Evolutionary conservation across 208 protist species (phyloP), one percentile per base, ranked within the genome.

Genomic region (Lotmaria passim): DNA sequence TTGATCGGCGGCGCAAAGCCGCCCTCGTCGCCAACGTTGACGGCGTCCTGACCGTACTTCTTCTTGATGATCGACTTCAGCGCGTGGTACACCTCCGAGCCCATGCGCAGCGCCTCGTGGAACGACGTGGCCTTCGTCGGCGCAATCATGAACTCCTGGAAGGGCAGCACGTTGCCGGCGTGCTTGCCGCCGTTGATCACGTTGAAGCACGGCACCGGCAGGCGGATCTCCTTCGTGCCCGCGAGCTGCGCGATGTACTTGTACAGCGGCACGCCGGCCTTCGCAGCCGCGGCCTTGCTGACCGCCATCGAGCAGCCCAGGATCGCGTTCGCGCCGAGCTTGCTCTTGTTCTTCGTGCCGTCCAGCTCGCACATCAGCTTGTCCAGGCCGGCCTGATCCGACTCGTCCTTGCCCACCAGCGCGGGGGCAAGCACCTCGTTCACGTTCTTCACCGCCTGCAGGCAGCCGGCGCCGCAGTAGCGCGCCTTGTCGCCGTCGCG

Each of bases 151-250:
- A 99, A 99, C 89, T 99, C 99, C 92, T 95, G 89, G 75, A 95
- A 95, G 24, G 86, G 87, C 33, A 95, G 74, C 62, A 88, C 85
- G 82, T 99, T 99, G 63, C 98, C 99, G 39, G 99, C 98, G 81
- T 99, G 98, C 63, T 89, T 94, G 73, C 98, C 98, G 65, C 99
- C 99, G 91, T 99, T 99, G 86, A 99, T 99, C 60, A 99, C 96
- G 87, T 99, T 99, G 92, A 99, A 98, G 64, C 93, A 98, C 31
- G 97, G 97, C 52, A 98, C 93, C 4, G 98, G 98, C 36, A 96
- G 79, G 52, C 75, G 73, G 72, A 89, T 57, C 85, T 93, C 71
- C 83, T 85, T 81, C 65, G 90, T 95, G 62, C 93, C 96, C 31
- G 95, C 86, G 33, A 99, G 77, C 36, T 96, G 55, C n/a, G 90